Evolutionary conservation across 345 rosid genomes (phyloP).

Genomic region (rapeseed (Brassica napus)): Da-Ae NC_063452.1:22501501-22502000

Average conservation of each 20-base stretch:
- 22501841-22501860: no score
- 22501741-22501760: slow-evolving; percentile 76
- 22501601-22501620: slow-evolving; percentile 66
- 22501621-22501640: slow-evolving; percentile 88
- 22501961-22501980: no score
- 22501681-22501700: slow-evolving; percentile 75
- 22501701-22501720: slow-evolving; percentile 77
- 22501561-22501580: slow-evolving; percentile 80
- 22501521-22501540: slow-evolving; percentile 80
- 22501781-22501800: background rate
- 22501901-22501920: no score
- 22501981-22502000: no score
- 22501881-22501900: no score
- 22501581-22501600: slow-evolving; percentile 82
- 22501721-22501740: slow-evolving; percentile 73
- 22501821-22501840: no score
- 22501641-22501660: slow-evolving; percentile 91
- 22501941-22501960: no score
- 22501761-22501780: slow-evolving; percentile 82
- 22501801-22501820: no score
- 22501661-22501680: slow-evolving; percentile 86
- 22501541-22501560: slow-evolving; percentile 81
- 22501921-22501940: no score
- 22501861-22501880: no score
- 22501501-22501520: slow-evolving; percentile 78